Evolutionary conservation across 2,329 filamentous ascomycete genomes (phyloP), one percentile per base, ranked within the genome.

Genomic region (Aschersonia sp.): DNA sequence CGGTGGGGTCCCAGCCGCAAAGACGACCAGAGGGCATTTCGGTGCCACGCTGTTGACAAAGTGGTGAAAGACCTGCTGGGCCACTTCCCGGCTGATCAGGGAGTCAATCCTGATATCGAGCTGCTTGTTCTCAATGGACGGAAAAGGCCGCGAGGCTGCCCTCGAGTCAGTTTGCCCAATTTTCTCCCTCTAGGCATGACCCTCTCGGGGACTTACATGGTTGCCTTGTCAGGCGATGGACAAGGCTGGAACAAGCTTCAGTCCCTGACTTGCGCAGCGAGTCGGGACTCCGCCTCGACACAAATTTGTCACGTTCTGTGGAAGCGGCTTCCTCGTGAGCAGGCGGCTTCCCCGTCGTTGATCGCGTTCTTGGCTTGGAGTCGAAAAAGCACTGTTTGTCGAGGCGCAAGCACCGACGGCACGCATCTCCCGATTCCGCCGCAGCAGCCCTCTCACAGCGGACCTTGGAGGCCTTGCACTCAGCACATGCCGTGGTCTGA

Each of bases 371-470:
- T 6, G 42, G 42, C 22, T 30, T 48, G 8, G 43, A 30, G 11
- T 48, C 47, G 37, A 48, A 48, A 10, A 48, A n/a, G 42, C 47
- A 48, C n/a, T 43, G 47, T 43, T 48, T 48, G 7, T 32, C 40
- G 37, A 45, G 30, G 22, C 47, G 47, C 8, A 46, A 10, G 31
- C 47, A 48, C 10, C 47, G 40, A 2, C 39, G 44, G 30, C 47
- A 48, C 5, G 40, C 32, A 30, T 48, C 47, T 10, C 39, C 44
- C 11, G 44, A 43, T 7, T 6, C 47, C 33, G 43, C 33, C 4
- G 32, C 5, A 6, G 44, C 39, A 6, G 44, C 39, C 47, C 44
- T 48, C 39, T 48, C 47, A 12, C 47, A 48, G 10, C 47, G 47
- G 33, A 44, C 45, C 47, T 48, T 48, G 47, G 43, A 46, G 6